Evolutionary conservation across 306 rosid genomes (phyloP).

Genomic region (Notholithocarpus densiflorus): DNA sequence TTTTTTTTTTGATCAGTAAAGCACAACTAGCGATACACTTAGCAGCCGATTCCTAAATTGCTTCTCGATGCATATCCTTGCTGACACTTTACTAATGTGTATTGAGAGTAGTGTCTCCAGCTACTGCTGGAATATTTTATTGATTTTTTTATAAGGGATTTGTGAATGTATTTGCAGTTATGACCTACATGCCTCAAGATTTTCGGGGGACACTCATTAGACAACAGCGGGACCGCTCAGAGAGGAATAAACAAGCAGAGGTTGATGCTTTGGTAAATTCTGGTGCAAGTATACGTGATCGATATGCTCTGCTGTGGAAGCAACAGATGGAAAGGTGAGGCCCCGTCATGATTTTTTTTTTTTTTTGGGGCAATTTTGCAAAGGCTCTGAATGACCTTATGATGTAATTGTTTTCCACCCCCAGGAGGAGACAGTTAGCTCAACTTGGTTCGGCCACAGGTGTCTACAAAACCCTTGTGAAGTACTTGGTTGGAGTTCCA

Average conservation of each 20-base stretch:
- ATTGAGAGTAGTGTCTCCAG: conserved; percentile 5
- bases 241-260: conserved; percentile 93
- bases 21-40: background rate
- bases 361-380: background rate
- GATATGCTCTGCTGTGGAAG: conserved; percentile 81
- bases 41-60: background rate
- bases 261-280: conserved; percentile 77
- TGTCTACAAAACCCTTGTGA: conserved; percentile 95
- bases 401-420: conserved; percentile 19
- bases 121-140: background rate
- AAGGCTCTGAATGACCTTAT: conserved; percentile 19
- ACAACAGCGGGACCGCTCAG: conserved; percentile 93
- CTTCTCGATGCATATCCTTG: background rate
- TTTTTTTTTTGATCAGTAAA: no score
- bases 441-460: conserved; percentile 98
- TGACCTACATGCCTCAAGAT: conserved; percentile 99
- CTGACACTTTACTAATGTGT: background rate
- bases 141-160: background rate
- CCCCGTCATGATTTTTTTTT: background rate
- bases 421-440: conserved; percentile 86
- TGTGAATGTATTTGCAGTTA: conserved; percentile 49
- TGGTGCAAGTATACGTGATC: conserved; percentile 74
- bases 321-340: conserved; percentile 96
- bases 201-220: conserved; percentile 89
- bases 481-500: conserved; percentile 97